These are phyloP conservation scores for Fusarium chaquense DNA, from an alignment of 2,329 filamentous ascomycete species.

Conservation along the genomic window DNA sequence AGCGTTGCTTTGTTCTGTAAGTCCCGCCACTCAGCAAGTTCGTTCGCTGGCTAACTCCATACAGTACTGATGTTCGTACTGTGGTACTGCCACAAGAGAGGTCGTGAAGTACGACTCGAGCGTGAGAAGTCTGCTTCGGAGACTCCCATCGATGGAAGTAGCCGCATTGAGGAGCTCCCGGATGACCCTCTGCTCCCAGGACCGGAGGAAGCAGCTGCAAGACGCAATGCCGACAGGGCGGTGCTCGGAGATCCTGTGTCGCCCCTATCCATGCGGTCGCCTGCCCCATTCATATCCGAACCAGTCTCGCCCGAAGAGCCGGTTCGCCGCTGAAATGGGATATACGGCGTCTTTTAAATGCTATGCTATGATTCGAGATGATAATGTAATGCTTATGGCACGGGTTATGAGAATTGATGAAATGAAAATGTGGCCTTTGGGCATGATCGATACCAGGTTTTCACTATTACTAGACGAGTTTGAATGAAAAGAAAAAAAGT, in stretches of 20 bases:
- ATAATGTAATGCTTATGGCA: constrained; percentile 32
- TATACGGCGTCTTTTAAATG: background rate
- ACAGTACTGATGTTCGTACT: constrained; percentile 90
- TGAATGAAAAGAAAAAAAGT: constrained; percentile 20
- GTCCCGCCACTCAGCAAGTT: constrained; percentile 48
- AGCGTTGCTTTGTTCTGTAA: constrained; percentile 88
- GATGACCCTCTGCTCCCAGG: constrained; percentile 61
- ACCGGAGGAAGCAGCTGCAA: constrained; percentile 38
- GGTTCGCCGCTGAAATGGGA: constrained; percentile 23
- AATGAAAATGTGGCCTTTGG: constrained; percentile 15
- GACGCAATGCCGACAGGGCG: constrained; percentile 9
- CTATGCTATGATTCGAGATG: constrained; percentile 8
- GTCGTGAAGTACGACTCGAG: constrained; percentile 84
- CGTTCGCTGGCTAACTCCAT: background rate
- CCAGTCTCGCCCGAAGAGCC: constrained; percentile 21
- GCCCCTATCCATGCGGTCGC: constrained; percentile 33
- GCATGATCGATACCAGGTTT: constrained; percentile 27
- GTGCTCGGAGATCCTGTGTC: constrained; percentile 36
- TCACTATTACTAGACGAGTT: constrained; percentile 19
- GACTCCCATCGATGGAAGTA: constrained; percentile 52
- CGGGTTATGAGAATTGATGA: constrained; percentile 23
- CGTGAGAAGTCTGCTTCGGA: constrained; percentile 60
- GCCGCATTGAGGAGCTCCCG: constrained; percentile 63
- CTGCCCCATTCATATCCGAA: constrained; percentile 12
- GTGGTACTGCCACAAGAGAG: constrained; percentile 98